phyloP scores from a whole-genome alignment of 2,329 filamentous ascomycete genomes.

The Aspergillus luchuensis region DNA sequence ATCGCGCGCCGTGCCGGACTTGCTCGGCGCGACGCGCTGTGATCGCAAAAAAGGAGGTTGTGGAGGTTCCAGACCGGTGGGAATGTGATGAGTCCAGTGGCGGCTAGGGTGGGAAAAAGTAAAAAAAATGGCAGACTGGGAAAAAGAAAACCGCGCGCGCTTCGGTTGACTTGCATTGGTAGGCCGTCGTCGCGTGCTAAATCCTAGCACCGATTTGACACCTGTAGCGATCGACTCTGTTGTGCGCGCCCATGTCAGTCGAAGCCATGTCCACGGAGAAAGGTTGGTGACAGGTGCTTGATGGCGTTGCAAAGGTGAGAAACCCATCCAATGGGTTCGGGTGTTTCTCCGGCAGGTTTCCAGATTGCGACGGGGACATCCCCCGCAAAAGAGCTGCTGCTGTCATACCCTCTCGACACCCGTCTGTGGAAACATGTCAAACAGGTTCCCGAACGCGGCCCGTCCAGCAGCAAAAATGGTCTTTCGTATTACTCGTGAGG shows the following conservation, averaged over 20 bases:
- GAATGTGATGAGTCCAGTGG: constrained; percentile 25
- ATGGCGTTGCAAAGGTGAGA: neutral
- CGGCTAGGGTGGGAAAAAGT: neutral
- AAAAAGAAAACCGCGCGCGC: neutral
- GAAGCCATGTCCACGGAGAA: neutral
- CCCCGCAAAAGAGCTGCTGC: neutral
- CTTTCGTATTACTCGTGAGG: constrained; percentile 1
- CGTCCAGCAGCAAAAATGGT: constrained; percentile 2
- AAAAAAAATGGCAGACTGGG: too few species aligned
- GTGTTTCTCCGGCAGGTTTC: too few species aligned
- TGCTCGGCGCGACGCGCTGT: constrained; percentile 11
- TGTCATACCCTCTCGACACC: neutral
- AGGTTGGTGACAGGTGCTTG: neutral
- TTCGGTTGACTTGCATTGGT: neutral
- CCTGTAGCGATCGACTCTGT: neutral
- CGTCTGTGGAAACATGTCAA: neutral
- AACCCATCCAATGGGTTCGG: neutral
- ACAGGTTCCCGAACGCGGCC: constrained; percentile 5
- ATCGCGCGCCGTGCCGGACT: constrained; percentile 4
- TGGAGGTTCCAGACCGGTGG: constrained; percentile 18
- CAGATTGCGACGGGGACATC: neutral
- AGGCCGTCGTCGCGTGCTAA: neutral
- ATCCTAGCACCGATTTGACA: neutral
- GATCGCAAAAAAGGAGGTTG: constrained; percentile 9
- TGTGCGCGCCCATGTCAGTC: neutral